Percentiles rank a stretch among this genome's conserved stretches.
Evolutionary conservation across 176 grass and related monocot genomes (phyloP).

Genomic region (Echinochloa phyllopogon): DNA sequence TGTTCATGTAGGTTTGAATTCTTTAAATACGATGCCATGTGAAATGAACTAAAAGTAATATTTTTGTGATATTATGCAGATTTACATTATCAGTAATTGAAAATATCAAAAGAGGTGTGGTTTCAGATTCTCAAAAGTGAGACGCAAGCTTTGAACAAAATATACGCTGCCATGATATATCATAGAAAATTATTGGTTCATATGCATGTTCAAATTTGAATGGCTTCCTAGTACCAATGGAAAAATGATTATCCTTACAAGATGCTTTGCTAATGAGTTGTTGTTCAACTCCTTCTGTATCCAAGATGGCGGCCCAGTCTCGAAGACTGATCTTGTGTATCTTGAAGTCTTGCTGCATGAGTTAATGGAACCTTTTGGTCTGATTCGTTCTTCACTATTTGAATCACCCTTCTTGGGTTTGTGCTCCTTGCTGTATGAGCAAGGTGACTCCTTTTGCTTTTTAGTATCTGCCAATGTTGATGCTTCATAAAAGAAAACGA

Average conservation of each 20-base stretch:
- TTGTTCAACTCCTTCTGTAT: conserved; percentile 44
- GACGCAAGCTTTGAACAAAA: background rate
- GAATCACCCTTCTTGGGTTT: background rate
- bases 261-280: background rate
- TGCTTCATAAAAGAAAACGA: background rate
- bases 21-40: background rate
- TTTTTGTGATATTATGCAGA: background rate
- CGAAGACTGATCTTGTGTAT: background rate
- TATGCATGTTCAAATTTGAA: background rate
- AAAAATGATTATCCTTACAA: conserved; percentile 9
- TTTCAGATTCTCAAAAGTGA: background rate
- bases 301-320: conserved; percentile 36
- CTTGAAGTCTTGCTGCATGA: background rate
- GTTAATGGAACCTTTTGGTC: background rate
- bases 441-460: background rate
- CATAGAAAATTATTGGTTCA: background rate
- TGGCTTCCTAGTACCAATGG: background rate
- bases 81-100: background rate
- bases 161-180: background rate
- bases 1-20: background rate
- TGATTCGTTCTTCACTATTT: background rate
- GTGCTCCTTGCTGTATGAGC: background rate
- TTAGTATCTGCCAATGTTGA: background rate
- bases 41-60: background rate
- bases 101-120: background rate